Evolutionary conservation across 441 rosid genomes (phyloP).

Genomic region (Erysimum pusillum): DNA sequence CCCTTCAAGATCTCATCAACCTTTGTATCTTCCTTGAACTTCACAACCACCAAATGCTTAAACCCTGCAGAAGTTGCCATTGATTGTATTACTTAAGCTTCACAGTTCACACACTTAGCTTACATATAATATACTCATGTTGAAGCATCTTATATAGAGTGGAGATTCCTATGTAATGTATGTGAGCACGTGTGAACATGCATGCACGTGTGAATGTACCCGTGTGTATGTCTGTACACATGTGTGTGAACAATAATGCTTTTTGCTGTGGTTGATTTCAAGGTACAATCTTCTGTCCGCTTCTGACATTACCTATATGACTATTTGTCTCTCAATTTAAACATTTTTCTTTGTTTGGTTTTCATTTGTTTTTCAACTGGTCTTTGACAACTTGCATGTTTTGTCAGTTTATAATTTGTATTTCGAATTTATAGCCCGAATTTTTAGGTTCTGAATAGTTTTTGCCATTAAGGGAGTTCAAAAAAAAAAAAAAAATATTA

Average conservation of each 20-base stretch:
- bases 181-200: slow-evolving; percentile 21
- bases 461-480: slow-evolving; percentile 12
- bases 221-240: slow-evolving; percentile 41
- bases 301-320: slow-evolving; percentile 43
- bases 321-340: slow-evolving; percentile 37
- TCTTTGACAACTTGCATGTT: slow-evolving; percentile 44
- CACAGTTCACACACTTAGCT: slow-evolving; percentile 29
- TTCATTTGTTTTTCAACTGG: slow-evolving; percentile 26
- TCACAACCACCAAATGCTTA: slow-evolving; percentile 86
- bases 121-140: background rate
- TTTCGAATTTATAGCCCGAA: slow-evolving; percentile 30
- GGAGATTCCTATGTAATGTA: slow-evolving; percentile 13
- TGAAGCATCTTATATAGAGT: slow-evolving; percentile 37
- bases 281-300: slow-evolving; percentile 31
- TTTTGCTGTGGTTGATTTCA: slow-evolving; percentile 40
- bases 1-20: slow-evolving; percentile 82
- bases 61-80: slow-evolving; percentile 61
- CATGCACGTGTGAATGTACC: slow-evolving; percentile 39
- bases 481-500: background rate
- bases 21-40: slow-evolving; percentile 74
- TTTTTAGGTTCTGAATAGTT: slow-evolving; percentile 15
- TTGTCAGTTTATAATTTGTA: slow-evolving; percentile 43
- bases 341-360: slow-evolving; percentile 18
- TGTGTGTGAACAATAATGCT: slow-evolving; percentile 46
- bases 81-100: slow-evolving; percentile 18